Percentiles rank a stretch among this genome's conserved stretches.
phyloP scores from a whole-genome alignment of 2,329 filamentous ascomycete genomes.

The Cercospora citrullina region DNA sequence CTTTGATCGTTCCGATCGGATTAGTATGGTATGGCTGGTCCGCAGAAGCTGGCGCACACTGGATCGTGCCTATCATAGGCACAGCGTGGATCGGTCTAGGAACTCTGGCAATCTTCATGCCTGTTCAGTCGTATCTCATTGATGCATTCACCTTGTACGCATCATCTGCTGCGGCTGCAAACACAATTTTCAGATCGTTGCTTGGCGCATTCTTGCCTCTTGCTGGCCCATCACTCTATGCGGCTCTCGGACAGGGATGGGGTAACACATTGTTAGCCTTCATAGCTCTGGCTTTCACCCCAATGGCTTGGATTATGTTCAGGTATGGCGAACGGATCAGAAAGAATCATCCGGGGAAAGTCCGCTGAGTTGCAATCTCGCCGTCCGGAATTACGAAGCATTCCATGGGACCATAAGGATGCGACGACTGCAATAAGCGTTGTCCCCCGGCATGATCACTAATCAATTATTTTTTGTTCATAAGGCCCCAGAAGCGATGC shows the following conservation, averaged over 20 bases:
- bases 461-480: not conserved
- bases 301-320: conserved; percentile 48
- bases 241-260: conserved; percentile 60
- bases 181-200: conserved; percentile 58
- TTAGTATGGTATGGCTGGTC: conserved; percentile 39
- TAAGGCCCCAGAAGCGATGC: not conserved
- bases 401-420: not conserved
- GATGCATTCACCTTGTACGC: conserved; percentile 62
- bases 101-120: conserved; percentile 32
- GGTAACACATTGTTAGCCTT: conserved; percentile 59
- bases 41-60: conserved; percentile 29
- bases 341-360: conserved; percentile 25
- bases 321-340: conserved; percentile 51
- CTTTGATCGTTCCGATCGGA: conserved; percentile 30
- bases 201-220: conserved; percentile 61
- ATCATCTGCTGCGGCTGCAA: conserved; percentile 65
- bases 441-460: not conserved
- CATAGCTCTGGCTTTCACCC: conserved; percentile 48
- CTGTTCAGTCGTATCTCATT: conserved; percentile 56
- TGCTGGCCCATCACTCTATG: conserved; percentile 59
- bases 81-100: conserved; percentile 34
- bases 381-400: not conserved
- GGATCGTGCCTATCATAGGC: conserved; percentile 33
- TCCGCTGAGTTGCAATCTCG: not conserved
- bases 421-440: not conserved